These are phyloP conservation scores for Phytopythium ostracodes DNA, from an alignment of 352 stramenopile genomes.

Conservation along the genomic window DNA sequence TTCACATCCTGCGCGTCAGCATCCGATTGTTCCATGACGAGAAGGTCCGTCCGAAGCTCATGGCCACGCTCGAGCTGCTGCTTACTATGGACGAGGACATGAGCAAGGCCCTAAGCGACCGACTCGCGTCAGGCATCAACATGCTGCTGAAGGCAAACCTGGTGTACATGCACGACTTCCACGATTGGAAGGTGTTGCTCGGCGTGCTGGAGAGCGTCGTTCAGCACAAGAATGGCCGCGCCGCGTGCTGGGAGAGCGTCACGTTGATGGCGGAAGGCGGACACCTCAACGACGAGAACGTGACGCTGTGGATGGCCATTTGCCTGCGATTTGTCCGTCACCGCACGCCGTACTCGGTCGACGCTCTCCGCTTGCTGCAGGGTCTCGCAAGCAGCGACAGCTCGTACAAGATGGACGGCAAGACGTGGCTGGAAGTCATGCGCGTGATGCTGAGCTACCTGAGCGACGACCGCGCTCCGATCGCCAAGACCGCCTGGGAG, in stretches of 20 bases:
- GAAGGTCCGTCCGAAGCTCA: constrained; percentile 73
- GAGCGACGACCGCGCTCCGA: constrained; percentile 66
- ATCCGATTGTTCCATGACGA: constrained; percentile 86
- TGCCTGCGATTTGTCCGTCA: constrained; percentile 77
- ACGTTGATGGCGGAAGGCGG: constrained; percentile 63
- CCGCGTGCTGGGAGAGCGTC: constrained; percentile 76
- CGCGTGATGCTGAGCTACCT: constrained; percentile 83
- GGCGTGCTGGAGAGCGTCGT: constrained; percentile 74
- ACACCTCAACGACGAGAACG: constrained; percentile 74
- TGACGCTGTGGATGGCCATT: constrained; percentile 78
- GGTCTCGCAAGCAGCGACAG: constrained; percentile 68
- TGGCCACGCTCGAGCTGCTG: constrained; percentile 73
- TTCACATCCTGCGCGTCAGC: constrained; percentile 82
- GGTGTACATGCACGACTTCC: constrained; percentile 86
- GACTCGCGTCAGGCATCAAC: constrained; percentile 73
- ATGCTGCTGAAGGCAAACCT: constrained; percentile 85
- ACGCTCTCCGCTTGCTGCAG: constrained; percentile 73
- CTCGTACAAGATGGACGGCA: constrained; percentile 67
- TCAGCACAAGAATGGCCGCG: constrained; percentile 70
- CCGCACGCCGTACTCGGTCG: constrained; percentile 68
- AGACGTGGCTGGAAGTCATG: constrained; percentile 82
- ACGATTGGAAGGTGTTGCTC: constrained; percentile 73
- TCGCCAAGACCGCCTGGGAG: constrained; percentile 83
- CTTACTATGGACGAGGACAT: constrained; percentile 77
- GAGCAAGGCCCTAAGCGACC: constrained; percentile 77